These are phyloP conservation scores for Xylaria hypoxylon DNA, from an alignment of 2,329 filamentous ascomycete species.

Conservation along the genomic window DNA sequence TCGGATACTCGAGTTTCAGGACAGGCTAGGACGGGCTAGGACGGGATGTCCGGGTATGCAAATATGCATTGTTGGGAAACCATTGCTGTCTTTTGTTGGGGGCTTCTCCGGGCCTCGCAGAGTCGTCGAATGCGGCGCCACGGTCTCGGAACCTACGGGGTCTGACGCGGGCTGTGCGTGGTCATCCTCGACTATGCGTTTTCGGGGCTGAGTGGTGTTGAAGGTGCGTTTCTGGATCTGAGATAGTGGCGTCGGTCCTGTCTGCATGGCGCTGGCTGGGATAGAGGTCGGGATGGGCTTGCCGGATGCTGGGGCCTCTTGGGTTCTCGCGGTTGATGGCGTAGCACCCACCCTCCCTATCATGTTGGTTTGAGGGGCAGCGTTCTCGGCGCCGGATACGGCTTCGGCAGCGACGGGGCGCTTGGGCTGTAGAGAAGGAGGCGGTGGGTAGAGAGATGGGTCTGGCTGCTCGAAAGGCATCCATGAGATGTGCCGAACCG, in stretches of 20 bases:
- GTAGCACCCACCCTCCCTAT: not conserved
- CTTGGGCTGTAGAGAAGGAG: slow-evolving; percentile 26
- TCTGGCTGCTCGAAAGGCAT: slow-evolving; percentile 47
- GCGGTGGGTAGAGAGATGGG: slow-evolving; percentile 41
- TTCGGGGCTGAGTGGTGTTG: not conserved
- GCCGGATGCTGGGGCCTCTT: slow-evolving; percentile 4
- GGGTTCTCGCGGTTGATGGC: not conserved
- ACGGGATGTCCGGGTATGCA: slow-evolving; percentile 22
- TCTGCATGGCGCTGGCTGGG: slow-evolving; percentile 23
- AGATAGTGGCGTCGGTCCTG: slow-evolving; percentile 24
- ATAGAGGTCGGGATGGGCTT: slow-evolving; percentile 23
- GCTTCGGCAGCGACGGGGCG: slow-evolving; percentile 23
- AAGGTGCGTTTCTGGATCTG: slow-evolving; percentile 37
- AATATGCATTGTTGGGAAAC: slow-evolving; percentile 20
- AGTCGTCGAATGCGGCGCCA: not conserved
- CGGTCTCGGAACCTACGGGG: not conserved
- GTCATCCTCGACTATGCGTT: no score
- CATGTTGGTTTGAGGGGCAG: slow-evolving; percentile 4
- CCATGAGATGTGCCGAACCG: slow-evolving; percentile 42
- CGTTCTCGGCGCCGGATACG: slow-evolving; percentile 2
- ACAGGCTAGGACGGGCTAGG: slow-evolving; percentile 26
- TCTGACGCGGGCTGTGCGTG: not conserved
- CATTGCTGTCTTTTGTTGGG: not conserved
- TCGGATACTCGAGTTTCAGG: not conserved
- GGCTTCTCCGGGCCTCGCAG: not conserved